Evolutionary conservation across 257 asterid genomes (phyloP).

Genomic region (Ophiorrhiza pumila): DNA sequence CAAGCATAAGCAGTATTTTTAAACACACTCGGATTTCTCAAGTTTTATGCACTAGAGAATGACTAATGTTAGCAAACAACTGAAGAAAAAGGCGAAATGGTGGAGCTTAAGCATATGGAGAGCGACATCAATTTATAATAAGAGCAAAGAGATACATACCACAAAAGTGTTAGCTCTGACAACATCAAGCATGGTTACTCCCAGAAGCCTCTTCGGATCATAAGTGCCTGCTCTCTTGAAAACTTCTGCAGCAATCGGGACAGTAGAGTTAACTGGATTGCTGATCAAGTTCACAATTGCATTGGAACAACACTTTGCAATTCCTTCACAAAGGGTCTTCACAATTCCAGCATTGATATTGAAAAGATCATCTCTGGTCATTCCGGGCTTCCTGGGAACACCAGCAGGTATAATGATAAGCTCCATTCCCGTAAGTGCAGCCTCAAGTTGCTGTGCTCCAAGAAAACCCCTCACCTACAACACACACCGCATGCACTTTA

Average conservation of each 20-base stretch:
- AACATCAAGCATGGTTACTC: slow-evolving; percentile 93
- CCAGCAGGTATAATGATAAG: slow-evolving; percentile 87
- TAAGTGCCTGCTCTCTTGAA: slow-evolving; percentile 89
- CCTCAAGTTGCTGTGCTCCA: slow-evolving; percentile 67
- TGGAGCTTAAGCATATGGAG: neutral
- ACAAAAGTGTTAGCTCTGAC: slow-evolving; percentile 90
- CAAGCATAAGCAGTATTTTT: neutral
- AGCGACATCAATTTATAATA: neutral
- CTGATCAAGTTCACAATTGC: slow-evolving; percentile 84
- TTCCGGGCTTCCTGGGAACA: slow-evolving; percentile 92
- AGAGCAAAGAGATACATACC: slow-evolving; percentile 33
- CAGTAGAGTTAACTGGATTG: slow-evolving; percentile 89
- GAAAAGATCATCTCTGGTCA: slow-evolving; percentile 90
- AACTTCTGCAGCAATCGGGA: slow-evolving; percentile 90
- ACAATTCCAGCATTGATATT: slow-evolving; percentile 91
- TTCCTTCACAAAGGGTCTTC: slow-evolving; percentile 74
- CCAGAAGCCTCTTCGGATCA: slow-evolving; percentile 78
- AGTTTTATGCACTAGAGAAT: neutral
- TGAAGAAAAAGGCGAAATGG: too few species aligned
- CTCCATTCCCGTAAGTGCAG: slow-evolving; percentile 87
- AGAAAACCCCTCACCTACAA: slow-evolving; percentile 80
- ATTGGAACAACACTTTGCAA: slow-evolving; percentile 67
- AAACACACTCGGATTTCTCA: neutral
- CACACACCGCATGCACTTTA: neutral
- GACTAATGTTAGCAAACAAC: neutral